Percentiles rank a stretch among this genome's conserved stretches.
phyloP scores from a whole-genome alignment of 2,329 filamentous ascomycete genomes.

The Cryphonectria carpinicola region DNA sequence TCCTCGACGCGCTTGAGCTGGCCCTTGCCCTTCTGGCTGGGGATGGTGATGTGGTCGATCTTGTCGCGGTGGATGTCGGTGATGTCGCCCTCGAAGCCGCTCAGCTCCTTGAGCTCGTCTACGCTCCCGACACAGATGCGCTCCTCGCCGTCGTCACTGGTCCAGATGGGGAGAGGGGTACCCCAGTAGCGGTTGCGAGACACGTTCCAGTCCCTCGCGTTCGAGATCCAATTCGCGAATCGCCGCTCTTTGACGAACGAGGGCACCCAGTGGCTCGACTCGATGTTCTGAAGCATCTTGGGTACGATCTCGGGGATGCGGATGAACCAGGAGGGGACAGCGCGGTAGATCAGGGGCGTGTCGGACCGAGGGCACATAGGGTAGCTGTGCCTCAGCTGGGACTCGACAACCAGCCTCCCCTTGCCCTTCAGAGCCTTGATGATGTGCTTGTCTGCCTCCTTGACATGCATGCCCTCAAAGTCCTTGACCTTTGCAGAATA shows the following conservation, averaged over 20 bases:
- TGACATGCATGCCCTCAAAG: constrained; percentile 87
- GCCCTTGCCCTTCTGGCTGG: constrained; percentile 85
- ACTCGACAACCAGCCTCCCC: constrained; percentile 80
- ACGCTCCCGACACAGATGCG: constrained; percentile 84
- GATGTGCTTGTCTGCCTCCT: constrained; percentile 89
- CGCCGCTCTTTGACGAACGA: constrained; percentile 87
- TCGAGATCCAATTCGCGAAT: constrained; percentile 88
- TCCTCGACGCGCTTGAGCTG: constrained; percentile 80
- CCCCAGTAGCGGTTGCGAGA: constrained; percentile 96
- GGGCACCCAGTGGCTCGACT: constrained; percentile 90
- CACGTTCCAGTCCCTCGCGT: constrained; percentile 94
- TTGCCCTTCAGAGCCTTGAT: constrained; percentile 83
- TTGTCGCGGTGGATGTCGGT: constrained; percentile 90
- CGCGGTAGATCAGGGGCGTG: constrained; percentile 88
- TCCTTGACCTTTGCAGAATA: constrained; percentile 79
- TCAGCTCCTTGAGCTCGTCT: constrained; percentile 80
- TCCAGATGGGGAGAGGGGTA: constrained; percentile 89
- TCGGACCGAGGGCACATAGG: constrained; percentile 96
- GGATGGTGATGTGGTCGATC: constrained; percentile 92
- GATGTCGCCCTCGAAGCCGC: constrained; percentile 82
- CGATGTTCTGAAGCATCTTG: constrained; percentile 87
- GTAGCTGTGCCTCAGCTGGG: constrained; percentile 88
- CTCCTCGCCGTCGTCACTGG: constrained; percentile 86
- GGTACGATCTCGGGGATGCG: constrained; percentile 83
- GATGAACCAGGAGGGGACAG: constrained; percentile 94